Evolutionary conservation across 164 flowering plant species (phyloP).

Genomic region (Warburgia ugandensis): DNA sequence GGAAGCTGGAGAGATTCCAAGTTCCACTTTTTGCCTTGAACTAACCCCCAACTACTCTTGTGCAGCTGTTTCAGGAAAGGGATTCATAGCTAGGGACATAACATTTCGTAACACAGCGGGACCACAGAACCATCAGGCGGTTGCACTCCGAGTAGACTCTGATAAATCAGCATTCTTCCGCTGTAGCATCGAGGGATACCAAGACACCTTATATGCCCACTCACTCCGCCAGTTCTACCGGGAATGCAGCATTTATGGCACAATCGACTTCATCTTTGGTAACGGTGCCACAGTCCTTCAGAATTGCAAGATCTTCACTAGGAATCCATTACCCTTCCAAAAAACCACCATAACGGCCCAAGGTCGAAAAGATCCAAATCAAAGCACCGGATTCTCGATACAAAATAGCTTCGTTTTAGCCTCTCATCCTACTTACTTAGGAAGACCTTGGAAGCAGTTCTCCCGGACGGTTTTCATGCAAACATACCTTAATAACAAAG

Average conservation of each 20-base stretch:
- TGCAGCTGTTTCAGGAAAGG: slow-evolving; percentile 73
- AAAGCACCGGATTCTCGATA: slow-evolving; percentile 76
- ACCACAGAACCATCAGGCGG: slow-evolving; percentile 65
- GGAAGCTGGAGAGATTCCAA: no score
- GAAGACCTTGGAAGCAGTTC: slow-evolving; percentile 86
- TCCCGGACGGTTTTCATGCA: slow-evolving; percentile 81
- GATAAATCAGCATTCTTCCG: slow-evolving; percentile 78
- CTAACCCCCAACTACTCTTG: not conserved
- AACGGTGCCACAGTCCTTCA: slow-evolving; percentile 86
- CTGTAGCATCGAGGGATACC: slow-evolving; percentile 86
- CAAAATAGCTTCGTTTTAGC: slow-evolving; percentile 62
- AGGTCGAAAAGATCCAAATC: slow-evolving; percentile 70
- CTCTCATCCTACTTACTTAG: slow-evolving; percentile 64
- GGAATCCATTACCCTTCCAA: slow-evolving; percentile 65
- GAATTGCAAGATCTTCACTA: slow-evolving; percentile 65
- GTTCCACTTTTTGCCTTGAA: not conserved
- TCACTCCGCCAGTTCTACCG: slow-evolving; percentile 89
- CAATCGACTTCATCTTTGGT: slow-evolving; percentile 90
- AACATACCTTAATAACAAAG: slow-evolving; percentile 57
- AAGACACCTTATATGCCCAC: slow-evolving; percentile 88
- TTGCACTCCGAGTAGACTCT: slow-evolving; percentile 81
- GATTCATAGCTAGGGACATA: slow-evolving; percentile 85
- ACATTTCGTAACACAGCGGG: slow-evolving; percentile 87
- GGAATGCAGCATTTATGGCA: slow-evolving; percentile 72
- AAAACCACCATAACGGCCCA: slow-evolving; percentile 88